Evolutionary conservation across 495 filamentous ascomycete species (phyloP).

Genomic region (Friedmanniomyces simplex): DNA sequence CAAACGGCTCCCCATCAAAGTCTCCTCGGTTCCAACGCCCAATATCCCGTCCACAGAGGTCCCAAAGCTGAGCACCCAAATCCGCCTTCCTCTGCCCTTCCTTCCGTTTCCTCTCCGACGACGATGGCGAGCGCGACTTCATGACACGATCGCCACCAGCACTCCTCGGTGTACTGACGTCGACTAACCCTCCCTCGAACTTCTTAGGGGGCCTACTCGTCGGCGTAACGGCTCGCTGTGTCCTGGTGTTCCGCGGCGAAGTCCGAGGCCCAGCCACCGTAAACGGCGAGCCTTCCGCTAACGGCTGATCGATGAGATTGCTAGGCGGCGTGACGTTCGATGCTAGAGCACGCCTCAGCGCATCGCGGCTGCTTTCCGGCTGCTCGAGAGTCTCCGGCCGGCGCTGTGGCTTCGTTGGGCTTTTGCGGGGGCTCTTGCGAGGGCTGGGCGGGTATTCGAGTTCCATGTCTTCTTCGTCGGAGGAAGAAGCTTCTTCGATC

Average conservation of each 20-base stretch:
- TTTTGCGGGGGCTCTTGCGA: constrained; percentile 14
- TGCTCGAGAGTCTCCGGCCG: neutral
- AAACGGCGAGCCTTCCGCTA: constrained; percentile 11
- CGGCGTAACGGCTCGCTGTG: neutral
- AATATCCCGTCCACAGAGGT: constrained; percentile 25
- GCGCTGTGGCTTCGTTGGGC: constrained; percentile 3
- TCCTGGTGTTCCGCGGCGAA: constrained; percentile 6
- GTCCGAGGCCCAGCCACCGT: neutral
- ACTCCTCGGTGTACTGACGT: neutral
- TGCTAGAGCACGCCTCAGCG: neutral
- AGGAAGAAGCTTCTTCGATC: constrained; percentile 4
- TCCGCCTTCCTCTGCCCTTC: constrained; percentile 11
- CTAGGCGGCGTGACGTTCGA: constrained; percentile 7
- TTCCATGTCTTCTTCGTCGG: constrained; percentile 1
- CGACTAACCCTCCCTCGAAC: neutral
- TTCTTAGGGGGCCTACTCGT: neutral
- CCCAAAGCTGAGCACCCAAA: constrained; percentile 27
- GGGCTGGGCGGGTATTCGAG: constrained; percentile 21
- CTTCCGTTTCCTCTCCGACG: constrained; percentile 12
- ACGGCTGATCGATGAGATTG: constrained; percentile 1
- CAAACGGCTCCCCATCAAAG: constrained; percentile 20
- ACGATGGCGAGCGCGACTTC: constrained; percentile 16
- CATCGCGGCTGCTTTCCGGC: constrained; percentile 15
- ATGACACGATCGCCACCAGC: constrained; percentile 6
- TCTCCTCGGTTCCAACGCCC: constrained; percentile 27